Evolutionary conservation across 176 grass and related monocot species (phyloP), one percentile per base, ranked within the genome.

Genomic region (Saccharum officinarum): DNA sequence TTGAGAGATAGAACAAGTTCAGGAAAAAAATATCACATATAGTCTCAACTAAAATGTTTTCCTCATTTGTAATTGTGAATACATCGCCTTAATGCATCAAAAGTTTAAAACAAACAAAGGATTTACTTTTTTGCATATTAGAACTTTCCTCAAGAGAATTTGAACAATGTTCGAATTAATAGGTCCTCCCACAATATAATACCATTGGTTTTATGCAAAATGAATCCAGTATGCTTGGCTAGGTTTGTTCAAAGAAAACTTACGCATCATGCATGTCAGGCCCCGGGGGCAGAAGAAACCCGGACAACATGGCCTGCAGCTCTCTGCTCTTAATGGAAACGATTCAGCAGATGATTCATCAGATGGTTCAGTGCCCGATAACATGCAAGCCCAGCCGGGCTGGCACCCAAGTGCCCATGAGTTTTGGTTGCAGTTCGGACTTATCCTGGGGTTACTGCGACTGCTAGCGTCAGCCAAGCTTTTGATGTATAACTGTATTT

Each of bases 201-300:
- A 5, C 26, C 33, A 20, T 30, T 26, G 25, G 31, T 57, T 84
- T 78, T 55, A 73, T 78, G 20, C 34, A 90, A 36, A 77, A 55
- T 44, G 72, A 45, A 18, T 71, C 42, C 63, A 82, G 33, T 62
- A 23, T 68, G 26, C 18, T 30, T 34, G 33, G 18, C 44, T 1
- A 16, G 22, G 30, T 67, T 73, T 71, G 70, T 60, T 67, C 33
- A 67, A 55, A 71, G 52, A 81, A 76, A 61, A 66, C 88, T 92
- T 82, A 95, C 93, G 93, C 28, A 92, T 90, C 90, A 95, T 95
- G 85, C 93, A 92, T 47, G 90, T 95, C 73, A 92, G 79, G 25
- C 88, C 93, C 64, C 50, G 70, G 77, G 90, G 90, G 73, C 87
- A 95, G 82, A 92, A 92, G 80, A 92, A 95, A 25, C 90, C 93